Evolutionary conservation across 192 early-diverging fungal species (phyloP).

Genomic region (Dissophora globulifera): DNA sequence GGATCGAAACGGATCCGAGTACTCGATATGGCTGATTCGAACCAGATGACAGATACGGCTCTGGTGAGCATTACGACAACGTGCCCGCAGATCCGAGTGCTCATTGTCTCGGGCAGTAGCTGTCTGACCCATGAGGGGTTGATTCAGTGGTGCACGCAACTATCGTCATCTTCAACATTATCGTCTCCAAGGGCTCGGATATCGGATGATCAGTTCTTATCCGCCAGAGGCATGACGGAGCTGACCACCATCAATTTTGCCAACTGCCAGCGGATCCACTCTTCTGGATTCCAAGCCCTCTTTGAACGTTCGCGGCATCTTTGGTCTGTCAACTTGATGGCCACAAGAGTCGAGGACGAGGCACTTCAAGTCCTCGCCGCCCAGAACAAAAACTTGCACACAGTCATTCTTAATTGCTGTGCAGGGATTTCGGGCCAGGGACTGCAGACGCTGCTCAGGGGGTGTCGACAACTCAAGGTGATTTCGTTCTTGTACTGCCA

Average conservation of each 20-base stretch:
- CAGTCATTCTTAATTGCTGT: slow-evolving; percentile 22
- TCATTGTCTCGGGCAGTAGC: slow-evolving; percentile 16
- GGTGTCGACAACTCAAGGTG: slow-evolving; percentile 2
- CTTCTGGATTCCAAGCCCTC: slow-evolving; percentile 20
- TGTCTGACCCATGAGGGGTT: slow-evolving; percentile 26
- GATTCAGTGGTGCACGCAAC: slow-evolving; percentile 23
- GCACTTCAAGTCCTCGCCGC: slow-evolving; percentile 7
- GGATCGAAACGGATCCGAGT: slow-evolving; percentile 16
- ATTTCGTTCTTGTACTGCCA: slow-evolving; percentile 27
- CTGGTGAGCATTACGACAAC: slow-evolving; percentile 24
- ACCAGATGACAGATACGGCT: slow-evolving; percentile 12
- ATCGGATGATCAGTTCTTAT: too few species aligned
- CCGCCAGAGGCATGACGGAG: not conserved
- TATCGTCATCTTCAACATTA: not conserved
- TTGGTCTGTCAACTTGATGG: slow-evolving; percentile 17
- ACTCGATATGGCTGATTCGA: slow-evolving; percentile 25
- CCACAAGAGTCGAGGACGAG: slow-evolving; percentile 17
- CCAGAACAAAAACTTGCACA: slow-evolving; percentile 8
- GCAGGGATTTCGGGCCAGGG: slow-evolving; percentile 12
- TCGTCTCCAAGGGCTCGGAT: too few species aligned
- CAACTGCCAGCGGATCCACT: slow-evolving; percentile 31
- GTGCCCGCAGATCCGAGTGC: slow-evolving; percentile 16
- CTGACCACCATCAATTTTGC: slow-evolving; percentile 26
- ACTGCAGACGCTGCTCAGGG: not conserved
- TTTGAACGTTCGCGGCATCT: slow-evolving; percentile 10